A percentile compares a stretch with the other conserved stretches of the same genome.
These are phyloP conservation scores for Musa schizocarpa DNA, from an alignment of 176 grass and related monocot genomes.

Conservation along the genomic window DNA sequence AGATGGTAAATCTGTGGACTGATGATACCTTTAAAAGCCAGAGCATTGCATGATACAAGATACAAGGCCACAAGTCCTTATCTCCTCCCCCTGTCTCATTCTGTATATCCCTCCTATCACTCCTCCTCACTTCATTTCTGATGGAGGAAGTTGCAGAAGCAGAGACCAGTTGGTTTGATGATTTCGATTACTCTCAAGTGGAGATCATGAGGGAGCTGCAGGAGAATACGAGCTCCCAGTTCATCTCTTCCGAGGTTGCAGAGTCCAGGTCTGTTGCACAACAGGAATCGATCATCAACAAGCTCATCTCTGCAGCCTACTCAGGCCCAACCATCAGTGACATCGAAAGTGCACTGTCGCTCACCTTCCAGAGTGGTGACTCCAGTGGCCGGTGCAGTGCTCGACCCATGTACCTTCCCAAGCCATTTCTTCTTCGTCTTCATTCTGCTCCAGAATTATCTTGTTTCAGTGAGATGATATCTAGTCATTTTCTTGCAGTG, in stretches of 20 bases:
- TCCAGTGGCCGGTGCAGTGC: conserved; percentile 25
- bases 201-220: neutral
- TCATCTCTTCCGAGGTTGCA: neutral
- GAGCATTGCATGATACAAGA: neutral
- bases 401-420: conserved; percentile 10
- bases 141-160: conserved; percentile 2
- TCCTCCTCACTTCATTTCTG: neutral
- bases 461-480: neutral
- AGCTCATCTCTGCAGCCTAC: conserved; percentile 42
- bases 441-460: neutral
- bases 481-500: neutral
- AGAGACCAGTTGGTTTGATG: conserved; percentile 7
- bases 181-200: neutral
- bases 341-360: conserved; percentile 46
- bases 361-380: neutral
- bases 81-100: neutral
- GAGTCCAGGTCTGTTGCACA: neutral
- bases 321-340: conserved; percentile 55
- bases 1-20: neutral
- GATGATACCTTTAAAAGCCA: neutral
- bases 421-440: too few relatives aligned
- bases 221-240: neutral
- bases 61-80: neutral
- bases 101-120: neutral
- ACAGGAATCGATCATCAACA: conserved; percentile 12